Evolutionary conservation across 2,329 filamentous ascomycete species (phyloP), one percentile per base, ranked within the genome.

Genomic region (Fusarium caatingaense): DNA sequence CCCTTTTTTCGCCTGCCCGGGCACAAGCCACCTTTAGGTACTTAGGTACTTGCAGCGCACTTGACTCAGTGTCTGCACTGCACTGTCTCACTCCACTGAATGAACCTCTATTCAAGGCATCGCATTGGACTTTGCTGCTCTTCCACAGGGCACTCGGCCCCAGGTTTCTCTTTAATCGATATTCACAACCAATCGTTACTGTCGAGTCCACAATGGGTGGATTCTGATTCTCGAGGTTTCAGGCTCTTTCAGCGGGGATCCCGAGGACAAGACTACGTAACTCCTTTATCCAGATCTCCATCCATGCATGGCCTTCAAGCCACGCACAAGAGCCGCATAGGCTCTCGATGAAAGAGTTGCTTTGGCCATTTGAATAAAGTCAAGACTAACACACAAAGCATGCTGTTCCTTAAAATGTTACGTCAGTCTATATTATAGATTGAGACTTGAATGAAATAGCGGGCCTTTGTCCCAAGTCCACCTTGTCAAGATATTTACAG

Each of bases 41-140:
- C 23, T 23, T 51, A 23, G 23, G 13, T 41, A 51, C 49, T 27
- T 41, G 58, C 60, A 64, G 59, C 50, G 50, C 62, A 66, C 45
- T 68, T 68, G 67, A 71, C 67, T 71, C 68, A 65, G 64, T 32
- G 45, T 58, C 42, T 50, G 44, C 54, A 45, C 28, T 47, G 40
- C 56, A 50, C 60, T 60, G 64, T 56, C 46, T 59, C 49, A 49
- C 61, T 60, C 48, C 57, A 56, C 21, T 60, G 47, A 62, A 41
- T 47, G 56, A 56, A 28, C 34, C 16, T 41, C 25, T 45, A 42
- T 41, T 48, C 23, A 27, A 30, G 21, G 34, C 32, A 30, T 32
- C 56, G 27, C 18, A 56, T 58, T 34, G 25, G 30, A 41, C 42
- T 32, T 37, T 32, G 23, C 32, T 42, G 20, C 16, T 37, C 34